Conservation (phyloP, 2,329 filamentous ascomycete species). For the Hymenotorrendiella dingleyae region DNA sequence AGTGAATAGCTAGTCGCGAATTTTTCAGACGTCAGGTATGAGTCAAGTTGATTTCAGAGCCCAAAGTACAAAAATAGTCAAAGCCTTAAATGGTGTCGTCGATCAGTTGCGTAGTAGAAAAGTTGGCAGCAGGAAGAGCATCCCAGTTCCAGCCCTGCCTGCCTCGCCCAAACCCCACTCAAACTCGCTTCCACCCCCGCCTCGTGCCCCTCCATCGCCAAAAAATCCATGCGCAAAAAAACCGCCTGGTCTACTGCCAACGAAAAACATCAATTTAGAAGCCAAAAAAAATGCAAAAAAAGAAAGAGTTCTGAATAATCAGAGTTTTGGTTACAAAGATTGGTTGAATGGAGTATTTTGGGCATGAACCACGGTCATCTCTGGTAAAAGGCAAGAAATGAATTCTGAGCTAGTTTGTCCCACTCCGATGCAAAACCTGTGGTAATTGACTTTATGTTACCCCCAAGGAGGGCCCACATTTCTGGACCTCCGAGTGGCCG, state of each 20-base stretch:
- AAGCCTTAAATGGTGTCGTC: background rate
- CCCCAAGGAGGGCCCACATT: too few species aligned
- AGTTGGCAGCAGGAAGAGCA: background rate
- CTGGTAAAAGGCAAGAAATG: constrained; percentile 36
- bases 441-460: constrained; percentile 14
- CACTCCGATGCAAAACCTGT: constrained; percentile 21
- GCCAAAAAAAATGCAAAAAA: constrained; percentile 8
- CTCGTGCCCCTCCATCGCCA: too few species aligned
- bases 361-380: constrained; percentile 37
- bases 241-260: background rate
- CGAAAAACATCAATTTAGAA: background rate
- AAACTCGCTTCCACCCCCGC: too few species aligned
- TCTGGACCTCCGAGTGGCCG: too few species aligned
- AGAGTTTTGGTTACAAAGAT: constrained; percentile 42
- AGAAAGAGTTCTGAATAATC: constrained; percentile 22
- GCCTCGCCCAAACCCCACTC: too few species aligned
- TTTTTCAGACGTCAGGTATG: background rate
- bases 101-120: background rate
- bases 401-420: constrained; percentile 33
- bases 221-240: background rate
- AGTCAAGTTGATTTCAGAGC: background rate
- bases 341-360: constrained; percentile 45
- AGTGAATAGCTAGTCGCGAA: background rate
- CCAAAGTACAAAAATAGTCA: background rate
- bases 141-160: too few species aligned